Base-by-base conservation (phyloP, 73 alveolate species). In the Paramecium sonneborni region DNA sequence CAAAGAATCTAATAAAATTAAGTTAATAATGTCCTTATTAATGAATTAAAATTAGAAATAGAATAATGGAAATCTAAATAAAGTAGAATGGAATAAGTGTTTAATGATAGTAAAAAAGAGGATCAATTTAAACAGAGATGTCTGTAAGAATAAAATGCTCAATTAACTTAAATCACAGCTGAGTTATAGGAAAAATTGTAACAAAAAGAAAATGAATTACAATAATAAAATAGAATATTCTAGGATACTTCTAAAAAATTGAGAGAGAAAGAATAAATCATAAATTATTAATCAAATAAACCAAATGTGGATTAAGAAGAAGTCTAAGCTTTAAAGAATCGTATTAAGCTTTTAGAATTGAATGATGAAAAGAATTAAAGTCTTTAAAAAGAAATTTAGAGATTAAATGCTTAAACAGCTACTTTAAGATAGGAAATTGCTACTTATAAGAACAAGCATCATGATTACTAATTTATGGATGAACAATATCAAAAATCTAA, bases 401-500 rank as follows among this genome's bases (percentile, higher is more conserved):
- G 84, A 62, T 62, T 62, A 21, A 62, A 62, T 62, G 84, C 84
- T 12, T 12, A 12, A 62, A 62, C 84, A 26, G 44, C 30, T 62
- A 23, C 7, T 2, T 62, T 62, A 62, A 62, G 84, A 62, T 62
- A 62, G 26, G 84, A 62, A 62, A 5, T 62, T 7, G 44, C 84
- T 26, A 26, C 48, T 1, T 62, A 62, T 32, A 62, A 62, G 84
- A 62, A 62, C 24, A 62, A 30, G 11, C 44, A 62, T 30, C 84
- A 62, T 26, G 84, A 62, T 62, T 62, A 62, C 26, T 62, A 62
- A 62, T 62, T 62, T 32, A 62, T 62, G 84, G 84, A 62, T 62
- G 84, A 62, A 32, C 46, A 62, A 32, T 62, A 26, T 9, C 23
- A 62, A 62, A 62, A 62, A 62, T 30, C 84, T 8, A 62, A 62